A percentile compares a stretch with the other conserved stretches of the same genome.
phyloP scores from a whole-genome alignment of 768 basidiomycete genomes.

The Rossbeevera mucosa region DNA sequence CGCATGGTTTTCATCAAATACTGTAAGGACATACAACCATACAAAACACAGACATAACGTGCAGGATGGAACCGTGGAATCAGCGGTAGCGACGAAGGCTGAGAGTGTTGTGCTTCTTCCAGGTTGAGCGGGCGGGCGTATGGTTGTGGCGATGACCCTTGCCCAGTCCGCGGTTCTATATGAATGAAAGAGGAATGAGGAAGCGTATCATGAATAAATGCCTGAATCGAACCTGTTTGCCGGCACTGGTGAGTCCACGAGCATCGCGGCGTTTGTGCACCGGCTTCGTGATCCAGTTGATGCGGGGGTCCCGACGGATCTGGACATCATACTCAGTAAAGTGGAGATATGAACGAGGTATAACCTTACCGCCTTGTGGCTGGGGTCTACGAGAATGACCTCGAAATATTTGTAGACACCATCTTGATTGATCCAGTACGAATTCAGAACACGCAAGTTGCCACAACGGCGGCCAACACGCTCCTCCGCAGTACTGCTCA shows the following conservation, averaged over 20 bases:
- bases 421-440: constrained; percentile 99
- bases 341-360: neutral
- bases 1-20: constrained; percentile 13
- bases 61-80: constrained; percentile 21
- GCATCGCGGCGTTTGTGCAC: constrained; percentile 99
- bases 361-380: constrained; percentile 80
- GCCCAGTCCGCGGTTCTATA: constrained; percentile 91
- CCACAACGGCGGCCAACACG: constrained; percentile 95
- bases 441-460: constrained; percentile 94
- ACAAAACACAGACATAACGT: constrained; percentile 28
- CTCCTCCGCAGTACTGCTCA: constrained; percentile 94
- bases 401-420: constrained; percentile 99
- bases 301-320: constrained; percentile 93
- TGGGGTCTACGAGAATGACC: constrained; percentile 96
- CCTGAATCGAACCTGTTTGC: constrained; percentile 73
- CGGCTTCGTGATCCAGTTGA: constrained; percentile 98
- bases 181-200: constrained; percentile 3
- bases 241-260: constrained; percentile 93
- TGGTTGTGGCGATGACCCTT: constrained; percentile 96
- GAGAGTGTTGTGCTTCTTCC: constrained; percentile 99
- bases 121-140: constrained; percentile 82
- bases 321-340: constrained; percentile 28
- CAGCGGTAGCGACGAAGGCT: constrained; percentile 84
- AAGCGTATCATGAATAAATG: neutral
- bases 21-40: constrained; percentile 19